Conservation (phyloP, 2,329 filamentous ascomycete species). For the Aspergillus bombycis region DNA sequence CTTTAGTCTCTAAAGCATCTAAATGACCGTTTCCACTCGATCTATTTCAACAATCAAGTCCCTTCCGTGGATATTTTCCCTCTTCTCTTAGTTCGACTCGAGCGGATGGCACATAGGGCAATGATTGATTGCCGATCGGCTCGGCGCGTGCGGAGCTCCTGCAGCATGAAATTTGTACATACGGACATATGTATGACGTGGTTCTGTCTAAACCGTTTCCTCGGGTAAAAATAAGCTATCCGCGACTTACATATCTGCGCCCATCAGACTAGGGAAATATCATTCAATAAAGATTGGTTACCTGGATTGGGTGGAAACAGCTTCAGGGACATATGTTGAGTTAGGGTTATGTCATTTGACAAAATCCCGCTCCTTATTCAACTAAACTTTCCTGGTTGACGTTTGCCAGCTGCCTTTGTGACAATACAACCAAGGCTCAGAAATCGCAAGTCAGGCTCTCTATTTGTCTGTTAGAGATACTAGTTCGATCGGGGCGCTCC, state of each 20-base stretch:
- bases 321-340: not conserved
- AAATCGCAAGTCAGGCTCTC: not conserved
- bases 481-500: not conserved
- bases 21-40: not conserved
- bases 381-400: not conserved
- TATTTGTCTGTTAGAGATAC: not conserved
- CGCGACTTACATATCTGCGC: not conserved
- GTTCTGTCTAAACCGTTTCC: not conserved
- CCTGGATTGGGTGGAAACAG: not conserved
- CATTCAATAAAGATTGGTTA: not conserved
- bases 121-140: constrained; percentile 4
- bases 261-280: not conserved
- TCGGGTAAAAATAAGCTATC: not conserved
- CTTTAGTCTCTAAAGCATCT: not conserved
- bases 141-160: constrained; percentile 5
- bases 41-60: not conserved
- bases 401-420: not conserved
- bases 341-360: not conserved
- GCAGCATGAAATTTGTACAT: not conserved
- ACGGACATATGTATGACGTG: constrained; percentile 6
- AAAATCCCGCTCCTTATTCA: not conserved
- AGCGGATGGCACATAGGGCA: not conserved
- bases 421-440: not conserved
- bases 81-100: not conserved
- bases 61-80: not conserved